phyloP scores from a whole-genome alignment of 805 yeast genomes.

The Cyberlindnera galapagoensis region DNA sequence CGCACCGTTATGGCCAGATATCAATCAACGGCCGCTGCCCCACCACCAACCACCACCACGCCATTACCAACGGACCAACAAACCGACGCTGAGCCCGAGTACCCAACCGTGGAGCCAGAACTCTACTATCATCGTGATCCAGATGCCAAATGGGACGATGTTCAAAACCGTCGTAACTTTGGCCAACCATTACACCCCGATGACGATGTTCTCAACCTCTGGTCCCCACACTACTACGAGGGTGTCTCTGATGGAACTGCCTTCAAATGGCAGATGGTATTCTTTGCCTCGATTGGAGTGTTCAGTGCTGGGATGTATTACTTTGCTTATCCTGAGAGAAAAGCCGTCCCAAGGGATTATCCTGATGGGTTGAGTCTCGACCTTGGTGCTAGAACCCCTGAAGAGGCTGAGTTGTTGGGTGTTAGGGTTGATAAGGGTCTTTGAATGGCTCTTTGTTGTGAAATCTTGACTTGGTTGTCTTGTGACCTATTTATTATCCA shows the following conservation, averaged over 20 bases:
- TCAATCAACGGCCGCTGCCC: too few species aligned
- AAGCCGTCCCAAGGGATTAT: slow-evolving; percentile 69
- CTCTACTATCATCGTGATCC: slow-evolving; percentile 67
- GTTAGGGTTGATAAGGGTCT: slow-evolving; percentile 36
- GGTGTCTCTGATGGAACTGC: slow-evolving; percentile 57
- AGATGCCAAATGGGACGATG: slow-evolving; percentile 68
- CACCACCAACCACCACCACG: slow-evolving; percentile 1
- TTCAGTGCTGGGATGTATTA: slow-evolving; percentile 40
- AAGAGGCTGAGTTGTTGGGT: slow-evolving; percentile 31
- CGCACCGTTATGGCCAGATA: too few species aligned
- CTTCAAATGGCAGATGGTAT: slow-evolving; percentile 45
- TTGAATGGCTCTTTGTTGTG: slow-evolving; percentile 3
- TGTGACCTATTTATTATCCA: slow-evolving; percentile 7
- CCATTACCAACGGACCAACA: background rate
- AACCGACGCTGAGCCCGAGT: slow-evolving; percentile 35
- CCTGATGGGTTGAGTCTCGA: slow-evolving; percentile 75
- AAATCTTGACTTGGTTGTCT: background rate
- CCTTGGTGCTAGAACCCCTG: slow-evolving; percentile 55
- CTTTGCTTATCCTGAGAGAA: slow-evolving; percentile 55
- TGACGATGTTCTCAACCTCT: slow-evolving; percentile 70
- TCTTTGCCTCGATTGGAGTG: slow-evolving; percentile 43
- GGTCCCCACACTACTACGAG: slow-evolving; percentile 79
- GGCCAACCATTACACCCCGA: slow-evolving; percentile 66
- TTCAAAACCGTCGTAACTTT: slow-evolving; percentile 72
- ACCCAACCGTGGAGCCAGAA: slow-evolving; percentile 53